Evolutionary conservation across 768 basidiomycete genomes (phyloP).

Genomic region (Leucocoprinus sp.): DNA sequence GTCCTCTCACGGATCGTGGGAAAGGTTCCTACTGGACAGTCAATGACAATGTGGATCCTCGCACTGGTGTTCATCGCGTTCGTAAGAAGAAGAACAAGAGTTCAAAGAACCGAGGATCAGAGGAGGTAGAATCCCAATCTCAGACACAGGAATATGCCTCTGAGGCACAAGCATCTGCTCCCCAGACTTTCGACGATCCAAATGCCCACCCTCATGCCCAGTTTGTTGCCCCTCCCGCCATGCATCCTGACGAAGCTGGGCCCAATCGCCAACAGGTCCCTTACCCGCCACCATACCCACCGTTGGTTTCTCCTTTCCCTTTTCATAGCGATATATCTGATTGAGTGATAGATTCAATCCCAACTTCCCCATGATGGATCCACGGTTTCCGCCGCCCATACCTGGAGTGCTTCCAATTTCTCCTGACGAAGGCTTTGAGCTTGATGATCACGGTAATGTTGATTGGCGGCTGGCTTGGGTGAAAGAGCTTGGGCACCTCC

Average conservation of each 20-base stretch:
- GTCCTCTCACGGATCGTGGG: constrained; percentile 85
- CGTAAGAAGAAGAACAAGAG: constrained; percentile 80
- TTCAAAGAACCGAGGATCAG: constrained; percentile 37
- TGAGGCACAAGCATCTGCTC: constrained; percentile 22
- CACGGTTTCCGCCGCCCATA: constrained; percentile 46
- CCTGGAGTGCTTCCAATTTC: constrained; percentile 49
- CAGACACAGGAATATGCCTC: constrained; percentile 44
- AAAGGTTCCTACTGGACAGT: constrained; percentile 93
- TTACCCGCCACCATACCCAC: constrained; percentile 55
- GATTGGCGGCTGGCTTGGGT: constrained; percentile 76
- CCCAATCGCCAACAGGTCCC: constrained; percentile 48
- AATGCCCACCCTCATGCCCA: constrained; percentile 28
- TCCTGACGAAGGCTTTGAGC: constrained; percentile 56
- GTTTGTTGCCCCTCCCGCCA: constrained; percentile 46
- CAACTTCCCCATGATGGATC: constrained; percentile 53
- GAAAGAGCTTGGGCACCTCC: constrained; percentile 70
- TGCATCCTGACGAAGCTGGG: constrained; percentile 54
- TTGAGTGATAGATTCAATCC: constrained; percentile 56
- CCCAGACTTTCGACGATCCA: constrained; percentile 41
- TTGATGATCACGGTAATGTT: constrained; percentile 73
- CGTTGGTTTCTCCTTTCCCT: constrained; percentile 32
- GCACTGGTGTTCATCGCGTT: constrained; percentile 81
- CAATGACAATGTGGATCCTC: constrained; percentile 83
- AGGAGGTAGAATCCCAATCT: constrained; percentile 39
- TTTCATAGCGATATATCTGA: constrained; percentile 1